Conservation (phyloP, 768 basidiomycete genomes). For the Chalciporus pseudorubinellus region DNA sequence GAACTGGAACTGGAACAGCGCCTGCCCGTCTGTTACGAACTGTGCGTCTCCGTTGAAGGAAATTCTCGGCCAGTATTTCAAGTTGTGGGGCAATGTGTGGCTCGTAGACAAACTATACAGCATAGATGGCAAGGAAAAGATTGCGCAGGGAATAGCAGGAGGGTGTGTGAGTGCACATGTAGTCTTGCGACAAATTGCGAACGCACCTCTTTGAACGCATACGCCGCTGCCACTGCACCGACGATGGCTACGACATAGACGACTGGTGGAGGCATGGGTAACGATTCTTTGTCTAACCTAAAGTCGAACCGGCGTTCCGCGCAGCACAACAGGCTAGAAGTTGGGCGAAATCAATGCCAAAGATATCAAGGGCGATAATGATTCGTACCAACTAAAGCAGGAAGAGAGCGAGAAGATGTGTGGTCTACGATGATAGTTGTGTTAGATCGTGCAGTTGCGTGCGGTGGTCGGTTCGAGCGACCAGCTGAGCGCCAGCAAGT, state of each 20-base stretch:
- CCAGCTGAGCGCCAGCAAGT: conserved; percentile 2
- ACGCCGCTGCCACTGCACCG: conserved; percentile 43
- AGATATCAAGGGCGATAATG: not conserved
- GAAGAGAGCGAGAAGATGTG: not conserved
- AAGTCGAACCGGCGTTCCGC: not conserved
- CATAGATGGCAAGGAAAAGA: too few species aligned
- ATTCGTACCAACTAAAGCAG: not conserved
- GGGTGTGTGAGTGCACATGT: conserved; percentile 22
- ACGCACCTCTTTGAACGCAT: conserved; percentile 60
- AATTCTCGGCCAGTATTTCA: conserved; percentile 43
- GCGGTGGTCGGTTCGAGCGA: conserved; percentile 1
- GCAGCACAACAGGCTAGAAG: too few species aligned
- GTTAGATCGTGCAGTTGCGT: not conserved
- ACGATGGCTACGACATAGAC: conserved; percentile 52
- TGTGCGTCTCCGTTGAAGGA: conserved; percentile 30
- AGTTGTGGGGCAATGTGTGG: conserved; percentile 64
- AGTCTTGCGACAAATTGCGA: not conserved
- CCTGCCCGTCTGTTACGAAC: conserved; percentile 26
- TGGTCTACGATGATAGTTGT: not conserved
- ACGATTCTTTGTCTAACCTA: conserved; percentile 1
- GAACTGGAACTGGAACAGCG: conserved; percentile 16
- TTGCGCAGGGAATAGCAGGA: not conserved
- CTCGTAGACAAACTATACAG: conserved; percentile 60
- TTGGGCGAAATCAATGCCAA: not conserved
- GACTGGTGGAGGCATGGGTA: conserved; percentile 33